Evolutionary conservation across 1,139 yeast species (phyloP), one percentile per base, ranked within the genome.

Genomic region (Blastobotrys raffinosifermentans): DNA sequence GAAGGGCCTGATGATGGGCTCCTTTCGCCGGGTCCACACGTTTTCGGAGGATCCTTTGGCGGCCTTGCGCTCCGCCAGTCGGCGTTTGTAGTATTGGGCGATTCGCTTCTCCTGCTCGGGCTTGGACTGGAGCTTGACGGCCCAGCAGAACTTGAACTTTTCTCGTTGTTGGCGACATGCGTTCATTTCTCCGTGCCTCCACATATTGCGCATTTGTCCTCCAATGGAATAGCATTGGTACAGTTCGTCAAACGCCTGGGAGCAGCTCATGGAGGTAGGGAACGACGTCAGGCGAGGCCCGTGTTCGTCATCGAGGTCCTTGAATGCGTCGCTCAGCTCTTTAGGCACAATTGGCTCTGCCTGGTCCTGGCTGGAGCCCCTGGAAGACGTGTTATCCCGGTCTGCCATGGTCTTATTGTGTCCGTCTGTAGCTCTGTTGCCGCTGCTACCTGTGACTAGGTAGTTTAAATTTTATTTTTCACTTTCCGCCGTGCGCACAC

Each of bases 181-280:
- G 39, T 80, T 77, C 52, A 85, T 72, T 31, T 78, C 74, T 3
- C 96, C 96, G 54, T 78, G 81, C 37, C 96, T 64, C 56, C 89
- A 89, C 53, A 83, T 80, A 58, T 81, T 73, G 46, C 91, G 73
- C 20, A 83, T 64, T 57, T 87, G 96, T 1, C 96, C 96, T 2
- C 96, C 96, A 2, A 87, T 56, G 0, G 96, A 83, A 64, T 84
- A 86, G 58, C 97, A 89, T 35, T 76, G 80, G 34, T 87, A 72
- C 25, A 89, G 66, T 53, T 85, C 94, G 58, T 89, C 95, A 59
- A 89, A 79, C 0, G 94, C 94, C 29, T 89, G 84, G 35, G 81
- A 66, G 53, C 87, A 80, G 39, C 73, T 71, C 83, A 79, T 77
- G 19, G 57, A 58, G 5, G 63, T 59, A 7, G 66, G 66, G 40